These are phyloP conservation scores for Neofusicoccum cordaticola DNA, from an alignment of 2,329 filamentous ascomycete genomes.

Conservation along the genomic window DNA sequence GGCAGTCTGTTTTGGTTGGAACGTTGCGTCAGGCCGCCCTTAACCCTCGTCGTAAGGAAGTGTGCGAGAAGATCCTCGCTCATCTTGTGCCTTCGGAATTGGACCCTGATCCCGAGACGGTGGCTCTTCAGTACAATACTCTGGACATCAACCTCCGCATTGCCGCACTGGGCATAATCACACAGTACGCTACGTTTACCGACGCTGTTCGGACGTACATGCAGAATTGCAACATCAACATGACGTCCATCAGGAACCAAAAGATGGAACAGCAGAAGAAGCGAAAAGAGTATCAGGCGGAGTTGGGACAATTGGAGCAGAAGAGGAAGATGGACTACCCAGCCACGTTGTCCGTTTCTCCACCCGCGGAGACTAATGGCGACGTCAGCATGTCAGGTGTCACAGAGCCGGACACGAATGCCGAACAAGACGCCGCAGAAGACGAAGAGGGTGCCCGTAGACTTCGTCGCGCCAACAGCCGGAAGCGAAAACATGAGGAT, in stretches of 20 bases:
- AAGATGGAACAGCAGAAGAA: constrained; percentile 90
- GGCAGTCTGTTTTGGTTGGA: constrained; percentile 86
- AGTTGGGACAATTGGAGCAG: constrained; percentile 68
- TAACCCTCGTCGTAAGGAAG: constrained; percentile 64
- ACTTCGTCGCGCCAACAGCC: constrained; percentile 58
- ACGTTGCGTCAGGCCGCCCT: constrained; percentile 81
- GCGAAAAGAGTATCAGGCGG: constrained; percentile 62
- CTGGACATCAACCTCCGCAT: constrained; percentile 83
- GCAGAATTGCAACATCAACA: constrained; percentile 86
- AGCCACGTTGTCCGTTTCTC: constrained; percentile 67
- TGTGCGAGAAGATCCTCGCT: constrained; percentile 75
- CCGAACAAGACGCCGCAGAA: constrained; percentile 64
- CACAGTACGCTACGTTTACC: constrained; percentile 81
- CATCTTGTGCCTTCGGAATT: constrained; percentile 76
- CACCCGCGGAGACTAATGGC: constrained; percentile 46
- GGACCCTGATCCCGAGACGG: constrained; percentile 73
- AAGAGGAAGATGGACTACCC: constrained; percentile 71
- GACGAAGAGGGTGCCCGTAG: constrained; percentile 58
- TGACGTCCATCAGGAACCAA: constrained; percentile 92
- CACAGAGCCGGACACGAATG: constrained; percentile 60
- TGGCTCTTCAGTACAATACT: constrained; percentile 66
- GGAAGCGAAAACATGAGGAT: constrained; percentile 72
- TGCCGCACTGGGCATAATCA: constrained; percentile 77
- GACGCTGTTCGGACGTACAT: constrained; percentile 84
- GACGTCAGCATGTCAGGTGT: constrained; percentile 62